A percentile compares a stretch with the other conserved stretches of the same genome.
Conservation (phyloP, 495 filamentous ascomycete species). For the Penicillium salamii region DNA sequence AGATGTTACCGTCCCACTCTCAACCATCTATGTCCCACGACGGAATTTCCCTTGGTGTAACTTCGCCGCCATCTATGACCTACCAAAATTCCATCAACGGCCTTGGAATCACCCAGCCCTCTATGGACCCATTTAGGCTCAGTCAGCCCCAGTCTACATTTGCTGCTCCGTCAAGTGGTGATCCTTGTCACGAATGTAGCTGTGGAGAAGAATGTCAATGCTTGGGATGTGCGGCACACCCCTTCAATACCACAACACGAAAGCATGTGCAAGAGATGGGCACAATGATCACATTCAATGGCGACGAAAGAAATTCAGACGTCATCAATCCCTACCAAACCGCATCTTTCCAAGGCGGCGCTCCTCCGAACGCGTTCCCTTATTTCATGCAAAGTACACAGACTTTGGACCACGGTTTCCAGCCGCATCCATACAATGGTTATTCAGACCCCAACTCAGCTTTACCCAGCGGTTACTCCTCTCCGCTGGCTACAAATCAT, state of each 20-base stretch:
- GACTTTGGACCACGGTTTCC: constrained; percentile 10
- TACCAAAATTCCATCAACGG: constrained; percentile 16
- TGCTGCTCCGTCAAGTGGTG: constrained; percentile 7
- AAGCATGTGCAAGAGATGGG: constrained; percentile 58
- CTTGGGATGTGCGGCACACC: constrained; percentile 65
- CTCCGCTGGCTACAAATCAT: constrained; percentile 24
- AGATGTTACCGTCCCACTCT: not conserved
- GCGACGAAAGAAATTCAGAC: constrained; percentile 24
- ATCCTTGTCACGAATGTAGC: constrained; percentile 50
- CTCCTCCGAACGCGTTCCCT: constrained; percentile 5
- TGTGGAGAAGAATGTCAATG: constrained; percentile 70
- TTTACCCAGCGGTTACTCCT: constrained; percentile 27
- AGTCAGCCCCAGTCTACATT: constrained; percentile 12
- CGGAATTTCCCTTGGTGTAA: not conserved
- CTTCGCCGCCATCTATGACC: constrained; percentile 3
- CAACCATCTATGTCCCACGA: not conserved
- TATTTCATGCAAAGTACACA: constrained; percentile 16
- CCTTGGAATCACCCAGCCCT: constrained; percentile 15
- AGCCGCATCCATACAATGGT: constrained; percentile 15
- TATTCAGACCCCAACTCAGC: constrained; percentile 17
- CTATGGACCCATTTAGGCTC: constrained; percentile 13
- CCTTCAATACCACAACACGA: constrained; percentile 68
- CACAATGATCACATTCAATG: constrained; percentile 38
- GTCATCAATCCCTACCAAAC: constrained; percentile 15
- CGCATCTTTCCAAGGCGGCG: constrained; percentile 6